A percentile compares a stretch with the other conserved stretches of the same genome.
Evolutionary conservation across 2,329 filamentous ascomycete genomes (phyloP).

Genomic region (Arthrobotrys iridis): DNA sequence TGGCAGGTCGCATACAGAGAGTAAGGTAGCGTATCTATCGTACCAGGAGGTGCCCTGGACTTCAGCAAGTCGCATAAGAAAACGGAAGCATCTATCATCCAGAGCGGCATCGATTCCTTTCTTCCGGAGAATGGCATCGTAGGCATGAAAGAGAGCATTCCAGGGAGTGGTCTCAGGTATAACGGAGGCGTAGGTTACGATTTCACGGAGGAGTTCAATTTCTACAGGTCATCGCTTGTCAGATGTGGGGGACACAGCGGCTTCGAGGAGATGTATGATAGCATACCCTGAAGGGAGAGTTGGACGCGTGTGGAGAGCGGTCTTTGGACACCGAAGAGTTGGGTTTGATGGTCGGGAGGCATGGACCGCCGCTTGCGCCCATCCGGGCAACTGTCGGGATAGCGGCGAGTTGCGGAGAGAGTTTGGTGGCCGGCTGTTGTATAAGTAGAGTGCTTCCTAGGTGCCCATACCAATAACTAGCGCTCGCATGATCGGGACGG

Average conservation of each 20-base stretch:
- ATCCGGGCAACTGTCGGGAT: conserved; percentile 21
- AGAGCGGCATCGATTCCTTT: conserved; percentile 51
- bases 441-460: conserved; percentile 43
- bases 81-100: conserved; percentile 52
- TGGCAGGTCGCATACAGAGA: conserved; percentile 30
- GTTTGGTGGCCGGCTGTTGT: conserved; percentile 18
- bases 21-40: conserved; percentile 48
- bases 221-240: conserved; percentile 11
- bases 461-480: conserved; percentile 52
- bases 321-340: conserved; percentile 49
- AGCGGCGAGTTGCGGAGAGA: background rate
- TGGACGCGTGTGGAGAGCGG: conserved; percentile 50
- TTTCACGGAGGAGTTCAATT: conserved; percentile 52
- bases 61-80: conserved; percentile 54
- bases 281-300: conserved; percentile 40
- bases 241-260: background rate
- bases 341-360: conserved; percentile 47
- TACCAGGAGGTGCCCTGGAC: conserved; percentile 53
- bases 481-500: conserved; percentile 42
- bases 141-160: conserved; percentile 53
- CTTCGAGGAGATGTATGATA: background rate
- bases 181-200: conserved; percentile 52
- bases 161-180: conserved; percentile 54
- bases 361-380: conserved; percentile 42
- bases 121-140: conserved; percentile 51